Percentiles rank a stretch among this genome's conserved stretches.
Conservation (phyloP, 2,329 filamentous ascomycete genomes). For the Aureobasidium sp. region DNA sequence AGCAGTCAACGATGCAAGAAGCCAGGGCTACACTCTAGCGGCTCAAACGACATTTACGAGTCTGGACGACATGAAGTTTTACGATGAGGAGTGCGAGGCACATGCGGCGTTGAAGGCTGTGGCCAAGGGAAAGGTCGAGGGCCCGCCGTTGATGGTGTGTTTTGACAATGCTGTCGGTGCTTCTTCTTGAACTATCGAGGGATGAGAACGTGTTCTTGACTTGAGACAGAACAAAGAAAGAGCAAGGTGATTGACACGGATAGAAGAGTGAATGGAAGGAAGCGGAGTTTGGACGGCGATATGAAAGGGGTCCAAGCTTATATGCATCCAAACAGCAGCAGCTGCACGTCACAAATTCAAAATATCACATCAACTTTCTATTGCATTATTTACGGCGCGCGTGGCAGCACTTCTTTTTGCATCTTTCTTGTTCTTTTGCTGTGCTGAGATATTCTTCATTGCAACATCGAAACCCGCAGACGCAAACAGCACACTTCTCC, state of each 20-base stretch:
- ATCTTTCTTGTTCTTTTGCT: not conserved
- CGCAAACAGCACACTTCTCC: not conserved
- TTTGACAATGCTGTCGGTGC: conserved; percentile 7
- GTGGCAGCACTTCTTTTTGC: not conserved
- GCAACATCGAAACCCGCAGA: not conserved
- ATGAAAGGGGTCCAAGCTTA: not conserved
- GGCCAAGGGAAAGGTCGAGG: conserved; percentile 22
- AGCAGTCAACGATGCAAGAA: conserved; percentile 49
- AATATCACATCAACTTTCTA: not conserved
- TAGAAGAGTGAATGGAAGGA: no score
- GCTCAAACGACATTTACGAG: conserved; percentile 55
- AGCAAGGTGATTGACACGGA: no score
- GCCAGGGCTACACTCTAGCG: conserved; percentile 57
- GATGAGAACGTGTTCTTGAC: no score
- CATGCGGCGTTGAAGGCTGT: conserved; percentile 42
- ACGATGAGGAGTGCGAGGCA: conserved; percentile 51
- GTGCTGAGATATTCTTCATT: not conserved
- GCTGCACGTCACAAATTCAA: not conserved
- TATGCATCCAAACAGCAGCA: not conserved
- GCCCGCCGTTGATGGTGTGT: conserved; percentile 13
- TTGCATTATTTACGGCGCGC: not conserved
- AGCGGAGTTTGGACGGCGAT: not conserved
- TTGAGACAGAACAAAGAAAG: not conserved
- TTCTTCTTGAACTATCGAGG: not conserved
- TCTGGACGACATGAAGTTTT: conserved; percentile 61